Percentiles rank a stretch among this genome's conserved stretches.
Conservation (phyloP, 2,329 filamentous ascomycete species). For the Phialophora expanda region DNA sequence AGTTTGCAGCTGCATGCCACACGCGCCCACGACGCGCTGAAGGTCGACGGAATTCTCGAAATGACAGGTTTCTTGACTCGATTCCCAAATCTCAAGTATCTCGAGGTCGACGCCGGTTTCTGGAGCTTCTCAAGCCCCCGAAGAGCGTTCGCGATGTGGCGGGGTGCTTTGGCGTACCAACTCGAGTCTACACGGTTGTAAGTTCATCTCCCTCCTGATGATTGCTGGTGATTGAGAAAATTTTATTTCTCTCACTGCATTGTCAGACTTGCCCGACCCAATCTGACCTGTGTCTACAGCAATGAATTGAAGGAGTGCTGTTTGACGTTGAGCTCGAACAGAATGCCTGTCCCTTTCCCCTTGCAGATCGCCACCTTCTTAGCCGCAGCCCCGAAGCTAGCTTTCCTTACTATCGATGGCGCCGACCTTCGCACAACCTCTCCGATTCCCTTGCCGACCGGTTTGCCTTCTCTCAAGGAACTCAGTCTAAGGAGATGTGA, state of each 20-base stretch:
- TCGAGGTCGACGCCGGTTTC: neutral
- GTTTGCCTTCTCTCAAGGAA: neutral
- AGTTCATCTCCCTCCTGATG: neutral
- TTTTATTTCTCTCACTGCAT: neutral
- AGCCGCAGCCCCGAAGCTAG: neutral
- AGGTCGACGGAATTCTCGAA: neutral
- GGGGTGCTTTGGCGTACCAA: neutral
- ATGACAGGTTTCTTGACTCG: neutral
- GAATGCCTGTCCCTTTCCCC: neutral
- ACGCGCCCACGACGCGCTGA: neutral
- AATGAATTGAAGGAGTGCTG: neutral
- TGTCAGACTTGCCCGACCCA: neutral
- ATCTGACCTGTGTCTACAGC: neutral
- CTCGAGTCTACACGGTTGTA: neutral
- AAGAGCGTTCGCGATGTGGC: neutral
- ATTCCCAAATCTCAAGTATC: neutral
- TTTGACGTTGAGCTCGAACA: slow-evolving; percentile 1
- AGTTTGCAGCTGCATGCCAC: neutral
- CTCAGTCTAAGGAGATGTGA: neutral
- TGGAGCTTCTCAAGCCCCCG: neutral
- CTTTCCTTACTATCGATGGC: neutral
- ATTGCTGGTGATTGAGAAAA: neutral
- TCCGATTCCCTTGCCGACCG: neutral
- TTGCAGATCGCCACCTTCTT: neutral
- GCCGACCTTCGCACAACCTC: neutral